Conservation (phyloP, 164 flowering plant species). For the Stephania cephalantha region DNA sequence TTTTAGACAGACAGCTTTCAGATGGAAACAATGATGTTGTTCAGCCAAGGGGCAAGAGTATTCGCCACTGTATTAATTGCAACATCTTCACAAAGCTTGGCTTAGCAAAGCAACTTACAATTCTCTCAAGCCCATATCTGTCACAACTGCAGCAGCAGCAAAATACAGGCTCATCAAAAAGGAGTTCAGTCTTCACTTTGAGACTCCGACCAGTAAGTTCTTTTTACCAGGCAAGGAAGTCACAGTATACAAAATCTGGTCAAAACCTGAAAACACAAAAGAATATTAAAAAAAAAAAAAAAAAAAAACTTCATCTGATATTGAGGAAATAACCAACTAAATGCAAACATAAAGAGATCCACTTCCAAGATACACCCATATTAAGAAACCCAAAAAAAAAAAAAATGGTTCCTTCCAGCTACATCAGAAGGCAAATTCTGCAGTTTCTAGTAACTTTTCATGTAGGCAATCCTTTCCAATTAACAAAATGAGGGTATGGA, state of each 20-base stretch:
- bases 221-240: no score
- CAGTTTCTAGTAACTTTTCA: no score
- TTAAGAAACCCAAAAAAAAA: no score
- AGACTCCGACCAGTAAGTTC: no score
- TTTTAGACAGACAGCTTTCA: constrained; percentile 80
- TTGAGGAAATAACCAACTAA: not conserved
- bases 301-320: no score
- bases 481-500: not conserved
- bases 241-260: no score
- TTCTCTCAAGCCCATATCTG: constrained; percentile 82
- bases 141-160: constrained; percentile 97
- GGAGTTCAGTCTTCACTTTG: no score
- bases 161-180: constrained; percentile 83
- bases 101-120: constrained; percentile 79
- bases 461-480: not conserved
- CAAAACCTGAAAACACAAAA: no score
- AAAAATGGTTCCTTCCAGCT: not conserved
- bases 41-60: constrained; percentile 91
- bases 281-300: no score
- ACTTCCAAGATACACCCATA: no score
- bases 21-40: constrained; percentile 86
- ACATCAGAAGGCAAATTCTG: not conserved
- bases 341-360: not conserved
- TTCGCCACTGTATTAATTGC: constrained; percentile 92
- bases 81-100: constrained; percentile 71